Evolutionary conservation across 176 grass and related monocot species (phyloP).

Genomic region (Lolium rigidum): DNA sequence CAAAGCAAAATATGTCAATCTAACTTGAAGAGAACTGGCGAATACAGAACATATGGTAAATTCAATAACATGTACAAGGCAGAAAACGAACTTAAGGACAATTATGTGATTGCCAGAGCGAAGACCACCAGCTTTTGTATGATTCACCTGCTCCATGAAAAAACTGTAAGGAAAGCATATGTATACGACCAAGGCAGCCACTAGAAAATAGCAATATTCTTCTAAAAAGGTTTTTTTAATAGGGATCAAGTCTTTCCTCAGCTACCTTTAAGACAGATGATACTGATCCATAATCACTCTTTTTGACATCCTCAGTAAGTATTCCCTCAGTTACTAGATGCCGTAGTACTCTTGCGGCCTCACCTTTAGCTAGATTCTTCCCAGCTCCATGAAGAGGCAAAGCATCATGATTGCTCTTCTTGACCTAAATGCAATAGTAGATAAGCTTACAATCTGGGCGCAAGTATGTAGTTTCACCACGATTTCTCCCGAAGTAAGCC

Average conservation of each 20-base stretch:
- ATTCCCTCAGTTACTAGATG: constrained; percentile 84
- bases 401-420: constrained; percentile 75
- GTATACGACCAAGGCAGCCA: constrained; percentile 21
- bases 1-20: not conserved
- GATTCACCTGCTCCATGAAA: constrained; percentile 64
- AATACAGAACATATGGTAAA: constrained; percentile 28
- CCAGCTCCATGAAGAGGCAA: constrained; percentile 90
- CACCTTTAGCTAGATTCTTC: constrained; percentile 73
- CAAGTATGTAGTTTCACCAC: not conserved
- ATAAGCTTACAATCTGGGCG: constrained; percentile 5
- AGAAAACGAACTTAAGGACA: constrained; percentile 71
- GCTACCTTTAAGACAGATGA: constrained; percentile 86
- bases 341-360: constrained; percentile 71
- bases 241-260: not conserved
- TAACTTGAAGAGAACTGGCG: constrained; percentile 28
- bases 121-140: constrained; percentile 56
- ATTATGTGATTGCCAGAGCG: constrained; percentile 52
- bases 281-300: constrained; percentile 82
- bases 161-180: not conserved
- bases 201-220: not conserved
- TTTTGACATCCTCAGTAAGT: constrained; percentile 84
- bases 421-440: constrained; percentile 57
- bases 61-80: constrained; percentile 15
- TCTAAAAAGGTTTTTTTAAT: not conserved
- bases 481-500: not conserved